Conservation (phyloP, 257 asterid genomes). For the Striga asiatica region DNA sequence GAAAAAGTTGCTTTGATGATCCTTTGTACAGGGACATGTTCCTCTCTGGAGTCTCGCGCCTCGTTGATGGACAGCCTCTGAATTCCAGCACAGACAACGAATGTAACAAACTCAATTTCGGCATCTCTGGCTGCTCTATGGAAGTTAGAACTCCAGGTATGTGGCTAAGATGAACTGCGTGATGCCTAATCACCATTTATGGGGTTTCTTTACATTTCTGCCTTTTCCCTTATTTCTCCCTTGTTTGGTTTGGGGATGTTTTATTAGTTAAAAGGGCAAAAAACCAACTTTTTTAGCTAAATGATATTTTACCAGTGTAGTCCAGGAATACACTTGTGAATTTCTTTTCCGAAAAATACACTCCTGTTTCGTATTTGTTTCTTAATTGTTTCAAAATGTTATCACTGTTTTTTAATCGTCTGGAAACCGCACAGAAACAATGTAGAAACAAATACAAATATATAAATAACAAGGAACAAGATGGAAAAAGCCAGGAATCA, state of each 20-base stretch:
- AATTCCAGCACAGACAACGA: constrained; percentile 45
- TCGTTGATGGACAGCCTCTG: constrained; percentile 32
- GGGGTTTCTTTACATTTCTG: constrained; percentile 2
- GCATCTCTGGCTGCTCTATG: constrained; percentile 37
- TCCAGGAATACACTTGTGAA: too few relatives aligned
- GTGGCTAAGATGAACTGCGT: constrained; percentile 4
- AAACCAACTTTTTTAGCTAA: too few relatives aligned
- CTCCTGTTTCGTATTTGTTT: too few relatives aligned
- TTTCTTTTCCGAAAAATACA: too few relatives aligned
- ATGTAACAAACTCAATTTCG: constrained; percentile 33
- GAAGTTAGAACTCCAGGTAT: constrained; percentile 75
- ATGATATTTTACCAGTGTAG: too few relatives aligned
- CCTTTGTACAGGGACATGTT: constrained; percentile 55
- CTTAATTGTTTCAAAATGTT: too few relatives aligned
- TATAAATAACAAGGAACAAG: too few relatives aligned
- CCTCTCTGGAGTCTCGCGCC: constrained; percentile 52
- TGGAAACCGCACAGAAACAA: too few relatives aligned
- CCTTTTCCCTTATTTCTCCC: not conserved
- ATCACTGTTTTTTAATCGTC: too few relatives aligned
- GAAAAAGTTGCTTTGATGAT: constrained; percentile 79
- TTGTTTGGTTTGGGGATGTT: constrained; percentile 3
- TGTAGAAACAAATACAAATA: too few relatives aligned
- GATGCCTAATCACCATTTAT: constrained; percentile 14
- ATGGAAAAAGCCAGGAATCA: too few relatives aligned
- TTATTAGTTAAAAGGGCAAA: constrained; percentile 12